Base-by-base conservation (phyloP, 768 basidiomycete species). In the Hypholoma fasciculare region DNA sequence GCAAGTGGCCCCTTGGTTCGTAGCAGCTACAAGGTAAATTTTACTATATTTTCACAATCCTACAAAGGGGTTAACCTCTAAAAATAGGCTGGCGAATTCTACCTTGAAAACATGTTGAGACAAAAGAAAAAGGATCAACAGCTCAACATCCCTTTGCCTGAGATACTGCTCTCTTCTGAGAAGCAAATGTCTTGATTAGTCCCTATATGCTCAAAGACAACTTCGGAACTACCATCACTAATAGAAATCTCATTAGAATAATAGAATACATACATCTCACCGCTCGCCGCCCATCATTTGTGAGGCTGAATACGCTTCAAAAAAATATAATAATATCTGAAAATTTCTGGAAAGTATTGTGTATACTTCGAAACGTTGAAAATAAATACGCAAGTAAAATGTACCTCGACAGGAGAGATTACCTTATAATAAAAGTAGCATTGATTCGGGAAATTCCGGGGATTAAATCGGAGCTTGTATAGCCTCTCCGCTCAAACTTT, bases 1-100 rank as follows among this genome's bases (percentile, higher is more conserved):
- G 97, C 97, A 8, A 94, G 92, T 72, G 97, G 97, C 0, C 97
- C 97, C 12, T 77, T 99, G 17, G 96, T 99, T 46, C 82, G 97
- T 57, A 96, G 94, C 67, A 95, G 92, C 69, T 99, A 98, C 72
- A 98, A 98, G 89, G 96, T 92, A 64, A 52, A n/a, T 47, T 34
- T 17, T 49, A 20, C 38, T 58, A 23, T 8, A 52, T 56, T 39
- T 56, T 50, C 63, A 23, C 50, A 23, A 42, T 16, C 16, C 11
- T 17, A 17, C 51, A 56, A 12, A 44, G 13, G 16, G 9, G 34
- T 13, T 49, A 49, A 52, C 36, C 54, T 27, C 57, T 16, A 14
- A 5, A 36, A 23, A n/a, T 50, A 96, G 94, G 95, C 95, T n/a
- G 95, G 95, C 23, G 95, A 98, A 69, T 96, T 85, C 71, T 98